Evolutionary conservation across 2,329 filamentous ascomycete genomes (phyloP).

Genomic region (Botryotinia convoluta): DNA sequence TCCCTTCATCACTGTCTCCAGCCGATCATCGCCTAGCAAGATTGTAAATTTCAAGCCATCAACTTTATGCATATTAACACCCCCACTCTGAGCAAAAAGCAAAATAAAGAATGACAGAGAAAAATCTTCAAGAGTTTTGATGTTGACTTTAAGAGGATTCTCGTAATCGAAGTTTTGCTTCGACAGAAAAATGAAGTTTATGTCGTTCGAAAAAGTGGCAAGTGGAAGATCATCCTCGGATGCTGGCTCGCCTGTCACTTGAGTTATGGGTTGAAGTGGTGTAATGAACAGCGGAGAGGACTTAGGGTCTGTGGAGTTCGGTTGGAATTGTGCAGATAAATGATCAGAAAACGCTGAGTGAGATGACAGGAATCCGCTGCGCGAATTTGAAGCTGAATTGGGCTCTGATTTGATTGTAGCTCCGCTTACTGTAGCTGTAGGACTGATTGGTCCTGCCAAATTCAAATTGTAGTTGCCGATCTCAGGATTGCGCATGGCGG

Average conservation of each 20-base stretch:
- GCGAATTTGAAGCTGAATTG: neutral
- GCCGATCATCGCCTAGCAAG: neutral
- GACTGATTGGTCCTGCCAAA: neutral
- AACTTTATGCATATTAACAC: neutral
- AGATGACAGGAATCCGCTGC: neutral
- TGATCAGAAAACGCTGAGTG: neutral
- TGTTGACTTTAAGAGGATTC: neutral
- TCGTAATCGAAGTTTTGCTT: neutral
- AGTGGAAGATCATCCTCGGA: neutral
- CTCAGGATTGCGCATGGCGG: neutral
- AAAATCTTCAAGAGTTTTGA: neutral
- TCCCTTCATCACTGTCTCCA: neutral
- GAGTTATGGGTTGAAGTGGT: no score
- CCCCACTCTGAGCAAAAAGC: neutral
- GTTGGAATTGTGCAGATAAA: neutral
- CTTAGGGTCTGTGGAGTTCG: neutral
- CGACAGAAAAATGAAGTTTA: neutral
- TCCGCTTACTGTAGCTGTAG: neutral
- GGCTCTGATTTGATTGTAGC: neutral
- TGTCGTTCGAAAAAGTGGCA: neutral
- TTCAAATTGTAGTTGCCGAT: neutral
- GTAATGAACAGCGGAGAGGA: neutral
- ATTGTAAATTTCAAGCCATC: neutral
- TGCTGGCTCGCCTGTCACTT: neutral
- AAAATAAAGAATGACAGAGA: neutral